Evolutionary conservation across 192 early-diverging fungal species (phyloP), one percentile per base, ranked within the genome.

Genomic region (Gorgonomyces haynaldii): DNA sequence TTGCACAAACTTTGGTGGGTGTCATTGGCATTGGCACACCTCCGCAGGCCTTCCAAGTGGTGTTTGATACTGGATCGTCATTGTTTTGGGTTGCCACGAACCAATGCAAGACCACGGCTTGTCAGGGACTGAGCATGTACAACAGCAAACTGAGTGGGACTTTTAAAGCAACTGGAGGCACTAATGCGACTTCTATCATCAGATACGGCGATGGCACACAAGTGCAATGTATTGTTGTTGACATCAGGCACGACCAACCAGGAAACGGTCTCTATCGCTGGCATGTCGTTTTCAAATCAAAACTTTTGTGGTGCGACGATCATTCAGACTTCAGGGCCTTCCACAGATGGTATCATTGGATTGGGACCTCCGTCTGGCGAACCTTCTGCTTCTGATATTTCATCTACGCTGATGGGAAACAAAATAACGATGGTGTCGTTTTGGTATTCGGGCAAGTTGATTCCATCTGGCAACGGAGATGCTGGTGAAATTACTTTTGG

Each of bases 201-300:
- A n/a, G n/a, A n/a, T 49, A 49, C 28, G 46, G 46, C 3, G 46
- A 49, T 26, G 46, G 46, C n/a, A 49, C 46, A 24, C 10, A 13
- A 13, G 46, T 49, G 7, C 21, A 23, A 3, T 49, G 46, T 20
- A 48, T 17, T 17, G 19, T 35, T n/a, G 32, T 34, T 34, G 32
- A 34, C 32, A n/a, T 9, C 32, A 34, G n/a, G n/a, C n/a, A n/a
- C n/a, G n/a, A n/a, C n/a, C 8, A 43, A 43, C 28, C 2, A n/a
- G 15, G 42, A 43, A 28, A 43, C 42, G 15, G 42, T 43, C 8
- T 28, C 42, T n/a, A 43, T 43, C 28, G 42, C 17, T 3, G 21
- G 21, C 26, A 22, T 43, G 15, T n/a, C 22, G 17, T 28, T 48
- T 26, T 13, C 22, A 20, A 24, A 24, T 0, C 46, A 49, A 25